phyloP scores from a whole-genome alignment of 805 yeast genomes.

The Saccharomyces kudriavzevii region DNA sequence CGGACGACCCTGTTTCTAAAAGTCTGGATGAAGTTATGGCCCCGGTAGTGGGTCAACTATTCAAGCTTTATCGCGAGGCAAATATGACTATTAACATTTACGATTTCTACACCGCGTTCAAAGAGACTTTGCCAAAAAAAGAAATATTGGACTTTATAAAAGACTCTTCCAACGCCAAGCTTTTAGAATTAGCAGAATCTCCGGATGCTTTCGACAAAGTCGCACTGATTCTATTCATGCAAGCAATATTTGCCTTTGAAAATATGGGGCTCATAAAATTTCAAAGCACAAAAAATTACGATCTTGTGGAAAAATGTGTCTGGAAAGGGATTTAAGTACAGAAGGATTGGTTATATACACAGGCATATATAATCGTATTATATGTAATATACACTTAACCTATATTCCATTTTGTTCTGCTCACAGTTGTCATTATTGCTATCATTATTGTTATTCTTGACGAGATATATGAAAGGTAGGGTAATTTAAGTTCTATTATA shows the following conservation, averaged over 20 bases:
- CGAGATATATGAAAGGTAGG: no score
- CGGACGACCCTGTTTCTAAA: conserved; percentile 9
- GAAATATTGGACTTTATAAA: conserved; percentile 22
- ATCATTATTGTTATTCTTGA: neutral
- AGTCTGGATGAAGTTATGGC: conserved; percentile 34
- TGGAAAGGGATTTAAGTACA: conserved; percentile 28
- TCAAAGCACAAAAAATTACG: conserved; percentile 33
- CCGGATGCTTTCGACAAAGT: conserved; percentile 51
- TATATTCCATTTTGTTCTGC: neutral
- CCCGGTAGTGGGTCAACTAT: conserved; percentile 52
- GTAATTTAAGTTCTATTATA: neutral
- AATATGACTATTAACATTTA: conserved; percentile 57
- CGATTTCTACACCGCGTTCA: conserved; percentile 60
- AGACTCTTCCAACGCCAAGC: conserved; percentile 12
- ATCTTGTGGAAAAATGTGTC: conserved; percentile 26
- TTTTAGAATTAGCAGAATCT: conserved; percentile 20
- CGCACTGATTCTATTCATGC: conserved; percentile 64
- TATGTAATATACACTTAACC: neutral
- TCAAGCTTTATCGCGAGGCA: conserved; percentile 70
- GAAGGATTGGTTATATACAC: neutral
- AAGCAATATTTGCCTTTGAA: conserved; percentile 62
- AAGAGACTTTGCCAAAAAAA: conserved; percentile 36
- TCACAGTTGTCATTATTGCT: neutral
- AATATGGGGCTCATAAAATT: conserved; percentile 63
- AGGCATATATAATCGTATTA: neutral